Conservation (phyloP, 2,329 filamentous ascomycete species). For the Sphaerulina populicola region DNA sequence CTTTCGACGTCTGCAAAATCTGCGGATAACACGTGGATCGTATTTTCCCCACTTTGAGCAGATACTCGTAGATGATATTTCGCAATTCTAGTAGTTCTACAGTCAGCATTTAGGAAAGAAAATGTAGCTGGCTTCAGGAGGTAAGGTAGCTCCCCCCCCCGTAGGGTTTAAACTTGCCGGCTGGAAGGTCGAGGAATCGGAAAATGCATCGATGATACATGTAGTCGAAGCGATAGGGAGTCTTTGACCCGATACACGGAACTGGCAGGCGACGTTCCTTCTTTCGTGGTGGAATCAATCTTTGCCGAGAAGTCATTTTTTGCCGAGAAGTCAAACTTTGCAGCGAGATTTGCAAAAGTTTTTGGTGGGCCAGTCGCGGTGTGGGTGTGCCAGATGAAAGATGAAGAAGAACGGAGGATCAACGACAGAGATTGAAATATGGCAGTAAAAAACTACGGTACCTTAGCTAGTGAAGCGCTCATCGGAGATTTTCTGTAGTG, state of each 20-base stretch:
- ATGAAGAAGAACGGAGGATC: neutral
- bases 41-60: constrained; percentile 9
- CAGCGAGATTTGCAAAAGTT: no score
- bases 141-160: no score
- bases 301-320: no score
- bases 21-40: constrained; percentile 33
- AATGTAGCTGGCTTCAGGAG: no score
- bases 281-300: no score
- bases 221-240: constrained; percentile 6
- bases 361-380: no score
- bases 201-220: no score
- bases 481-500: no score
- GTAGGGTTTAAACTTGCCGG: neutral
- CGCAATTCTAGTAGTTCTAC: constrained; percentile 5
- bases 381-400: neutral
- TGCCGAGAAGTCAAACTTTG: no score
- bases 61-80: constrained; percentile 8
- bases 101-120: neutral
- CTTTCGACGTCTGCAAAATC: constrained; percentile 35
- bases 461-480: neutral
- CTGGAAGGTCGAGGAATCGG: constrained; percentile 12
- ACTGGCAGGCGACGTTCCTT: constrained; percentile 4
- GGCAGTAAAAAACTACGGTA: neutral
- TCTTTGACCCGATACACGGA: neutral
- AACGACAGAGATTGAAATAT: neutral